Evolutionary conservation across 352 stramenopile genomes (phyloP).

Genomic region (Blastocystis sp.): DNA sequence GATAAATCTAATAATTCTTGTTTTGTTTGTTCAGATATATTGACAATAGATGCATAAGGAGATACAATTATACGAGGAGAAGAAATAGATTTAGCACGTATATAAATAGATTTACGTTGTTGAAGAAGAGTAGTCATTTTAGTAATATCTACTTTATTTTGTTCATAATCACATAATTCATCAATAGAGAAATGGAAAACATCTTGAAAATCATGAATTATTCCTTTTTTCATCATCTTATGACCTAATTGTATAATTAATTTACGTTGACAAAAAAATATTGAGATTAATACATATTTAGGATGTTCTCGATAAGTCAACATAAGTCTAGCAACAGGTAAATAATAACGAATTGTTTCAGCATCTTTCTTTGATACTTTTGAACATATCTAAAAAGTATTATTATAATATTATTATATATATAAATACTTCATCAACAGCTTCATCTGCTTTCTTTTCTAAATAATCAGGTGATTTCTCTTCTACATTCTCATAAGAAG

Average conservation of each 20-base stretch:
- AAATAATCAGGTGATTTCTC: too few species aligned
- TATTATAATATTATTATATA: too few species aligned
- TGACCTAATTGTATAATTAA: not conserved
- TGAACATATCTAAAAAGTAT: too few species aligned
- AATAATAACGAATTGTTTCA: too few species aligned
- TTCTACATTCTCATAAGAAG: too few species aligned
- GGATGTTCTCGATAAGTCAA: slow-evolving; percentile 1
- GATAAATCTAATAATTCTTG: not conserved
- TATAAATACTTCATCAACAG: too few species aligned
- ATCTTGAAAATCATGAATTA: not conserved
- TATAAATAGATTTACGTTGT: not conserved
- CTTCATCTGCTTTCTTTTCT: too few species aligned
- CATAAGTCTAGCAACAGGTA: not conserved
- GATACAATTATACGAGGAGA: not conserved
- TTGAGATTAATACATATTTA: not conserved
- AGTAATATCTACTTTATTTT: not conserved
- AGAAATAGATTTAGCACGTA: not conserved
- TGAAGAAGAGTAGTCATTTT: not conserved
- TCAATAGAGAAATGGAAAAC: slow-evolving; percentile 2
- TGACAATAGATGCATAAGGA: not conserved
- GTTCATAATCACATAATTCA: not conserved
- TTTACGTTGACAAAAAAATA: not conserved
- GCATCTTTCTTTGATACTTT: too few species aligned
- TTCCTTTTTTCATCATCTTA: not conserved
- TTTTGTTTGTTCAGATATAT: not conserved